Conservation (phyloP, 176 grass and related monocot genomes). For the Oryza glaberrima region DNA sequence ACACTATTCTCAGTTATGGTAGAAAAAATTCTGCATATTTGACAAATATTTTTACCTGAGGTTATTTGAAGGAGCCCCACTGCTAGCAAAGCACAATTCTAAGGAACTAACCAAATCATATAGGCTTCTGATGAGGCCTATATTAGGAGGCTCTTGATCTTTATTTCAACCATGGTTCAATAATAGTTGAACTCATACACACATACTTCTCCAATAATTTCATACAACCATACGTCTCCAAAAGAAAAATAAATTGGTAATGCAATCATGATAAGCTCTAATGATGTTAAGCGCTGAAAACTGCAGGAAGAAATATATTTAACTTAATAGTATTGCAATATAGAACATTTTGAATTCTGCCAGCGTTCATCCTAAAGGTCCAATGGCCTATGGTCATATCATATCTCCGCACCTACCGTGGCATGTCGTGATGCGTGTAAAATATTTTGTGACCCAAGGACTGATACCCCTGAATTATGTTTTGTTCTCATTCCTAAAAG, state of each 20-base stretch:
- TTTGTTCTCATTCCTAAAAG: neutral
- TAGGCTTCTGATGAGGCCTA: neutral
- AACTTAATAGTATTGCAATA: neutral
- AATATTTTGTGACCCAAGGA: neutral
- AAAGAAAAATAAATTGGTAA: neutral
- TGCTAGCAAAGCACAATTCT: neutral
- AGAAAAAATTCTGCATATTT: neutral
- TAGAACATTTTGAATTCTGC: neutral
- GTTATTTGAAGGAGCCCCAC: neutral
- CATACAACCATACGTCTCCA: neutral
- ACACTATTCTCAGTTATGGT: neutral
- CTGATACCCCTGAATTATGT: neutral
- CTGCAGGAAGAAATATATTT: slow-evolving; percentile 13
- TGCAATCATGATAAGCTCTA: neutral
- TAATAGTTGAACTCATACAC: neutral
- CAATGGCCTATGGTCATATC: neutral
- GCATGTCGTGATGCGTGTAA: neutral
- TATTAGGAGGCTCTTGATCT: too few species aligned
- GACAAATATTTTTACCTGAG: neutral
- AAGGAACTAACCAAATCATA: neutral
- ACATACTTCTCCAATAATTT: neutral
- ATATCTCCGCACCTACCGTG: neutral
- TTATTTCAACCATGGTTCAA: neutral
- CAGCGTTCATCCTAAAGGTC: neutral
- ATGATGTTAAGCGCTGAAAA: neutral